These are phyloP conservation scores for Andrographis paniculata DNA, from an alignment of 305 asterid species.

Conservation along the genomic window DNA sequence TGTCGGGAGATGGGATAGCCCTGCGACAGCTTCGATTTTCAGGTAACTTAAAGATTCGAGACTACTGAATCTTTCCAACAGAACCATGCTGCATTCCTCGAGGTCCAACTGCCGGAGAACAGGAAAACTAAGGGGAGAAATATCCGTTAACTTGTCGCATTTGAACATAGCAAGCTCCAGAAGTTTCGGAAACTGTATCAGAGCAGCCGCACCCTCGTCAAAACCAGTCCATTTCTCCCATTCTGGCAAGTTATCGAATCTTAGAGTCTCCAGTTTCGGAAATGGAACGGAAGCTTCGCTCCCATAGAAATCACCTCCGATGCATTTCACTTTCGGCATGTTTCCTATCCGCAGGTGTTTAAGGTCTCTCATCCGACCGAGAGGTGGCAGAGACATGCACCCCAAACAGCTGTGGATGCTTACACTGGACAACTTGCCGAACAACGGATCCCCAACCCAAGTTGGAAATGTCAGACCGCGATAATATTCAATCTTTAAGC, in stretches of 20 bases:
- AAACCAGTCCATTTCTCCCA: constrained; percentile 43
- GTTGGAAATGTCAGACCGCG: constrained; percentile 32
- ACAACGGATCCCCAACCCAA: constrained; percentile 41
- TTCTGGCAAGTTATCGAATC: constrained; percentile 37
- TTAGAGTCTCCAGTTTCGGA: constrained; percentile 34
- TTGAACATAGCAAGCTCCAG: constrained; percentile 34
- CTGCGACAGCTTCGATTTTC: constrained; percentile 40
- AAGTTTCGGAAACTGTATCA: constrained; percentile 31
- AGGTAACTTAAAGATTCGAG: constrained; percentile 32
- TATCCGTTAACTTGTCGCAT: constrained; percentile 29
- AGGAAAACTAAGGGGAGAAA: constrained; percentile 36
- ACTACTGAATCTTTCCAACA: constrained; percentile 34
- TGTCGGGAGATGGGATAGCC: constrained; percentile 35
- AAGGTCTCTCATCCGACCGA: constrained; percentile 39
- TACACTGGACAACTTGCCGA: constrained; percentile 24
- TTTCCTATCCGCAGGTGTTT: constrained; percentile 28
- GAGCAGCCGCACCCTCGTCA: constrained; percentile 13
- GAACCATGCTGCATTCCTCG: constrained; percentile 30
- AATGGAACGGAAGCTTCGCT: constrained; percentile 22
- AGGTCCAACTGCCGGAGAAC: constrained; percentile 29
- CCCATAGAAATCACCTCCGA: constrained; percentile 39
- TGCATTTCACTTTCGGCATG: constrained; percentile 33
- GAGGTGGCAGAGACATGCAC: constrained; percentile 37
- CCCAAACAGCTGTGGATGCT: constrained; percentile 24
- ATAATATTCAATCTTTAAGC: constrained; percentile 28